Evolutionary conservation across 2,329 filamentous ascomycete species (phyloP).

Genomic region (Venturia oleaginea): DNA sequence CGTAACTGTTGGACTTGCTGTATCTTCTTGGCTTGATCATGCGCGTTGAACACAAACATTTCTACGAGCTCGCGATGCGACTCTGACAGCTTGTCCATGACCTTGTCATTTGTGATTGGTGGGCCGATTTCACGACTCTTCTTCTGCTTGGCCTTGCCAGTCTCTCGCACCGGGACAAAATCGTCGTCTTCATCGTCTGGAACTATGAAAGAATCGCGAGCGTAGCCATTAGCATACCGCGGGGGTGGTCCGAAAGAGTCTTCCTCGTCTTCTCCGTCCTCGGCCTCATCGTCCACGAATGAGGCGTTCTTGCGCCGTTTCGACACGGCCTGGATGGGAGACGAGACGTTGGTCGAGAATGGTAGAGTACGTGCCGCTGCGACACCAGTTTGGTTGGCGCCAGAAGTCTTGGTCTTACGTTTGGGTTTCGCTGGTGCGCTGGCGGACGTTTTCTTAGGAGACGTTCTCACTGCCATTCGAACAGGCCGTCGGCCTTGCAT

Average conservation of each 20-base stretch:
- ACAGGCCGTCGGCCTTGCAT: slow-evolving; percentile 34
- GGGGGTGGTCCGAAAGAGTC: slow-evolving; percentile 16
- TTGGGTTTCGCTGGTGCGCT: slow-evolving; percentile 25
- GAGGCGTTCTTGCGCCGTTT: slow-evolving; percentile 25
- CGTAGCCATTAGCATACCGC: slow-evolving; percentile 26
- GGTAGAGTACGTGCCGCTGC: slow-evolving; percentile 19
- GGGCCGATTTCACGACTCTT: slow-evolving; percentile 38
- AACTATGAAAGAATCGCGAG: slow-evolving; percentile 29
- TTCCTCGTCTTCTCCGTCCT: slow-evolving; percentile 22
- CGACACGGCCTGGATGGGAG: slow-evolving; percentile 45
- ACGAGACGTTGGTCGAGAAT: slow-evolving; percentile 60
- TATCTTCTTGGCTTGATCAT: slow-evolving; percentile 50
- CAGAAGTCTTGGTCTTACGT: slow-evolving; percentile 19
- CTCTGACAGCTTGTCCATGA: slow-evolving; percentile 45
- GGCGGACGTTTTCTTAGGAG: slow-evolving; percentile 31
- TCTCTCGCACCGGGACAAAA: slow-evolving; percentile 24
- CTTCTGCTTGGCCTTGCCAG: slow-evolving; percentile 28
- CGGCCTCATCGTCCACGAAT: slow-evolving; percentile 14
- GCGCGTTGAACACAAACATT: slow-evolving; percentile 56
- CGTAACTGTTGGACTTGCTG: slow-evolving; percentile 50
- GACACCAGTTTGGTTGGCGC: slow-evolving; percentile 4
- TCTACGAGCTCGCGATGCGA: slow-evolving; percentile 56
- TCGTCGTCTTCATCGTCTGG: slow-evolving; percentile 30
- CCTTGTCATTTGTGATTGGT: slow-evolving; percentile 50
- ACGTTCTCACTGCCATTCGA: slow-evolving; percentile 45